A percentile compares a stretch with the other conserved stretches of the same genome.
Conservation (phyloP, 805 yeast genomes). For the Wickerhamiella australiensis region DNA sequence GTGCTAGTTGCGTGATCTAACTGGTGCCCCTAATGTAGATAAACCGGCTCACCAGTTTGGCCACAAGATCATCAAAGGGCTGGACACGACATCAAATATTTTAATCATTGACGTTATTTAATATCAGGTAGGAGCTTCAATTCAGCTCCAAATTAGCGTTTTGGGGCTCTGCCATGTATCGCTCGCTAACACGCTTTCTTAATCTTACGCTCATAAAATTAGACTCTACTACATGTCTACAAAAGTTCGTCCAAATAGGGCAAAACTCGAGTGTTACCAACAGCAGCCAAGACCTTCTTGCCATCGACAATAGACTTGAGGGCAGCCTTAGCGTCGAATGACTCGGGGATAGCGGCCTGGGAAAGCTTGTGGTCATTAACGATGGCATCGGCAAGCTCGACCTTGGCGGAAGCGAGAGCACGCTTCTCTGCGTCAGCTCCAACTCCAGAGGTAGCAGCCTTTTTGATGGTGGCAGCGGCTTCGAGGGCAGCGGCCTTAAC, state of each 20-base stretch:
- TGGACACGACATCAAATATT: no score
- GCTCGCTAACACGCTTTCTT: no score
- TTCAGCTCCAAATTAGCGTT: no score
- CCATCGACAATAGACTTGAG: slow-evolving; percentile 31
- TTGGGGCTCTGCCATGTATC: no score
- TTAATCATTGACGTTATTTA: no score
- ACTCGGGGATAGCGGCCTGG: slow-evolving; percentile 34
- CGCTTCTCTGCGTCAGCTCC: slow-evolving; percentile 33
- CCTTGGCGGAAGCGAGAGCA: slow-evolving; percentile 47
- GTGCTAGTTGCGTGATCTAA: no score
- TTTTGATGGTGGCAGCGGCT: slow-evolving; percentile 25
- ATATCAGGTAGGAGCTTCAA: no score
- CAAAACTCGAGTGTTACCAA: slow-evolving; percentile 75
- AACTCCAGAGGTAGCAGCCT: slow-evolving; percentile 22
- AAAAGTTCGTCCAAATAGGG: slow-evolving; percentile 87
- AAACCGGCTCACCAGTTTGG: no score
- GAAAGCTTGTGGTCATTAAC: slow-evolving; percentile 32
- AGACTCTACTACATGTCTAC: slow-evolving; percentile 19
- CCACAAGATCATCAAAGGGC: no score
- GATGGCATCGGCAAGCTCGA: slow-evolving; percentile 40
- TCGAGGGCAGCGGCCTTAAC: slow-evolving; percentile 50
- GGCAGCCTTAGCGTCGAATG: slow-evolving; percentile 28
- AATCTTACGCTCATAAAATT: no score
- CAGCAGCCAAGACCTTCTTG: slow-evolving; percentile 73
- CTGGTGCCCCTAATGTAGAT: no score